phyloP scores from a whole-genome alignment of 768 basidiomycete species.

The Podaxis mareebaensis region DNA sequence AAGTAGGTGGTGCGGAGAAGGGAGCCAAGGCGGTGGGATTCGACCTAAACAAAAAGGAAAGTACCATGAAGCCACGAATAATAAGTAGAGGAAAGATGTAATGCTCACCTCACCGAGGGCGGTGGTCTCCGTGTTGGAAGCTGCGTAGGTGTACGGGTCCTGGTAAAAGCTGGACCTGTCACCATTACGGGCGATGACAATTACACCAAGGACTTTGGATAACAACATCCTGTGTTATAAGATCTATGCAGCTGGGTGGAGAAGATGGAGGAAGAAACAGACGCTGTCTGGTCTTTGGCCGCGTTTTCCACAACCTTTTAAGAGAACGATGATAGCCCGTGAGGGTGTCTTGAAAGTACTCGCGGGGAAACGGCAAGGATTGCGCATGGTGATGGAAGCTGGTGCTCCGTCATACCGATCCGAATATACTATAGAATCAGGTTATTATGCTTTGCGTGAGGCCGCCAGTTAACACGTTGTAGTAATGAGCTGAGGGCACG shows the following conservation, averaged over 20 bases:
- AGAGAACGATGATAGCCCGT: conserved; percentile 6
- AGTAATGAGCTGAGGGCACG: conserved; percentile 5
- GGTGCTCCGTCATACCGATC: conserved; percentile 14
- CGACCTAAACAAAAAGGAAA: conserved; percentile 42
- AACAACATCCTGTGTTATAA: conserved; percentile 35
- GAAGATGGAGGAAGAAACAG: conserved; percentile 23
- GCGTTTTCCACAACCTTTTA: conserved; percentile 23
- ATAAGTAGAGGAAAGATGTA: background rate
- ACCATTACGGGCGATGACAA: conserved; percentile 78
- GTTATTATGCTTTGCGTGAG: conserved; percentile 14
- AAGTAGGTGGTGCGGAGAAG: conserved; percentile 69
- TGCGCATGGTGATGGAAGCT: conserved; percentile 26
- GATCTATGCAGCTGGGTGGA: conserved; percentile 17
- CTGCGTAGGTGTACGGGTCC: conserved; percentile 67
- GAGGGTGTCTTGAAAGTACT: conserved; percentile 9
- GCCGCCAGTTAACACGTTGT: conserved; percentile 9
- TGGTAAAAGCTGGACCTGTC: conserved; percentile 72
- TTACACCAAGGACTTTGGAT: conserved; percentile 72
- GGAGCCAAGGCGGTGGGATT: conserved; percentile 66
- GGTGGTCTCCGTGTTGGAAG: conserved; percentile 65
- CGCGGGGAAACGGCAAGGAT: conserved; percentile 14
- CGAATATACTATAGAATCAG: conserved; percentile 6
- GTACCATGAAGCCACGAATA: background rate
- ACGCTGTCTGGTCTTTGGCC: conserved; percentile 21
- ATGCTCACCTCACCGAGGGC: conserved; percentile 69